Evolutionary conservation across 2,329 filamentous ascomycete species (phyloP), one percentile per base, ranked within the genome.

Genomic region (Diaporthe capsici): DNA sequence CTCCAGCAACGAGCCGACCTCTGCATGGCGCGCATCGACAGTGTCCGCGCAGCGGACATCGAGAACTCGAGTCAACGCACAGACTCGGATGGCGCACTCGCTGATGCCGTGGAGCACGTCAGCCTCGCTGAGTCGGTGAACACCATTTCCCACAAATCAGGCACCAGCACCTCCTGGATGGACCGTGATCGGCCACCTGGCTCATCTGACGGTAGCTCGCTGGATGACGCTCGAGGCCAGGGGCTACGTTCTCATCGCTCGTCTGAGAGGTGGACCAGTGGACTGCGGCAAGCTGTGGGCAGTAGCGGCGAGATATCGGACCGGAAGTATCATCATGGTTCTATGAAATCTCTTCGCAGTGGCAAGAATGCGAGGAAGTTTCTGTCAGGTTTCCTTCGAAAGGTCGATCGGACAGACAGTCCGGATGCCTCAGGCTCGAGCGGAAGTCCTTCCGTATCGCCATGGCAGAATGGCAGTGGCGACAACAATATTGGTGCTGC

Each of bases 1-100:
- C 83, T 92, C 4, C 89, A 92, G 75, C 83, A 82, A 72, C 88
- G 88, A 9, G 86, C 89, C 1, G 86, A 89, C 57, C 84, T 86
- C 3, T 91, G 89, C 77, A 85, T 90, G 57, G 84, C 86, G 20
- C 86, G 86, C 71, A 84, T 90, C 6, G 88, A 91, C 73, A 81
- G 82, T 3, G 80, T 86, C 10, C 88, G 88, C 5, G 82, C 81
- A 28, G 82, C 81, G 20, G 86, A 88, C 20, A 80, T 79, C 25
- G 81, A 76, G n/a, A 71, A 71, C n/a, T 34, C 80, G 8, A 83
- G 82, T n/a, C 77, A 83, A 20, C 71, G 76, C 28, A 81, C 81
- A 28, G 80, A 84, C 37, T 72, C 75, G 6, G 61, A 78, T 2
- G 77, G 78, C 10, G 79, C 78, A 34, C 75, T 90, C 1, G 82